These are phyloP conservation scores for Kwoniella dendrophila DNA, from an alignment of 768 basidiomycete genomes.

Conservation along the genomic window DNA sequence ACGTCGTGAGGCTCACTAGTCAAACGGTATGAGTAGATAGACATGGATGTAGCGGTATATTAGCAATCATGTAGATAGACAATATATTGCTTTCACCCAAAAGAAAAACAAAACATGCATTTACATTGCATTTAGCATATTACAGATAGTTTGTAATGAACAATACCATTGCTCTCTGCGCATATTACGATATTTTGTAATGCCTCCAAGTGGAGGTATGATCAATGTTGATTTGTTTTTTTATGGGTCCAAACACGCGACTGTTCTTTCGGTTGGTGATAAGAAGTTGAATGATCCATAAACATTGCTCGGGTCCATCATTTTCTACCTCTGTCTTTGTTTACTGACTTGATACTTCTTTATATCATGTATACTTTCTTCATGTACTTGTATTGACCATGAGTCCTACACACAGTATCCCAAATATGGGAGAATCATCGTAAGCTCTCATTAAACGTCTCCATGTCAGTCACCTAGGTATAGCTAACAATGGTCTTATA, in stretches of 20 bases:
- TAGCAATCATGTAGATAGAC: conserved; percentile 1
- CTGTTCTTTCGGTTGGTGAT: conserved; percentile 11
- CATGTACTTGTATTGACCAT: not conserved
- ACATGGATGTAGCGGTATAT: not conserved
- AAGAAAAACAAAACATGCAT: not conserved
- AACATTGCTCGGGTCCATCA: too few species aligned
- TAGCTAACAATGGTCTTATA: not conserved
- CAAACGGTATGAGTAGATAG: not conserved
- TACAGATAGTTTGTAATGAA: not conserved
- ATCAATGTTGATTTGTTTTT: not conserved
- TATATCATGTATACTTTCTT: not conserved
- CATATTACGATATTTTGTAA: not conserved
- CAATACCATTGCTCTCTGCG: not conserved
- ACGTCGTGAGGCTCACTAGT: conserved; percentile 65
- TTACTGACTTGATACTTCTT: not conserved
- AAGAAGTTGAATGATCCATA: conserved; percentile 2
- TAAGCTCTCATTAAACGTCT: not conserved
- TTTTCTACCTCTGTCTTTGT: too few species aligned
- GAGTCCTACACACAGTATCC: not conserved
- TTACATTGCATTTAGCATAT: not conserved
- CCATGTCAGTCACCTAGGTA: not conserved
- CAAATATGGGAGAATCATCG: conserved; percentile 1
- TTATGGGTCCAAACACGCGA: conserved; percentile 10
- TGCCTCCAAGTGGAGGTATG: not conserved
- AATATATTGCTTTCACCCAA: not conserved